Base-by-base conservation (phyloP, 768 basidiomycete genomes). In the Mycena olivaceomarginata region DNA sequence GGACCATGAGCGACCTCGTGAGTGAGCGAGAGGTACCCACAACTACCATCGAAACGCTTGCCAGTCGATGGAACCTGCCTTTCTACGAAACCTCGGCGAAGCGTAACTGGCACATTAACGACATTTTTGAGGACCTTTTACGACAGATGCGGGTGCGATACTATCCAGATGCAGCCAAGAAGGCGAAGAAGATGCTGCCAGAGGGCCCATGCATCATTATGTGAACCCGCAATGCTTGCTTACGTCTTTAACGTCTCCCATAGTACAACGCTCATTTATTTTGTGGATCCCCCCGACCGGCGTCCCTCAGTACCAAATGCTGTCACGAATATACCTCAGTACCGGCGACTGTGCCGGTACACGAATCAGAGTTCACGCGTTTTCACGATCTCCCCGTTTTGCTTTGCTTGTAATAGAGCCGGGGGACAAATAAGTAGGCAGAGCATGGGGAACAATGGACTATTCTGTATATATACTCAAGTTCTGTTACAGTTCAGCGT, bases 51-150 rank as follows among this genome's bases (percentile, higher is more conserved):
- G 91, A 94, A 81, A 85, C 91, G 11, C 90, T 95, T 13, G 91
- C 93, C n/a, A 87, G 84, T 43, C 89, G 88, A 2, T 96, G 95
- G 95, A 87, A 88, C 16, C 85, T 95, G 20, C 94, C 90, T 9
- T 94, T 95, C 81, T 96, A 94, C 82, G 96, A 97, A 86, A 97
- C 96, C 5, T 96, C 95, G n/a, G 94, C 96, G 12, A 97, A 96
- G 84, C 89, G 91, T 62, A 93, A 97, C 96, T 95, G 94, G 95
- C 92, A 96, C 80, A 89, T 97, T 69, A 85, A 86, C 11, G 94
- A 95, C 53, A 95, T 94, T 18, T 97, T 97, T 82, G 92, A 94
- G 80, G 94, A 94, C 75, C 89, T 96, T 39, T 86, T 96, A 63
- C 90, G 90, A 77, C 94, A 94, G 80, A 95, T 96, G 95, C 90